phyloP scores from a whole-genome alignment of 2,329 filamentous ascomycete genomes.

The Hysterium pulicare region DNA sequence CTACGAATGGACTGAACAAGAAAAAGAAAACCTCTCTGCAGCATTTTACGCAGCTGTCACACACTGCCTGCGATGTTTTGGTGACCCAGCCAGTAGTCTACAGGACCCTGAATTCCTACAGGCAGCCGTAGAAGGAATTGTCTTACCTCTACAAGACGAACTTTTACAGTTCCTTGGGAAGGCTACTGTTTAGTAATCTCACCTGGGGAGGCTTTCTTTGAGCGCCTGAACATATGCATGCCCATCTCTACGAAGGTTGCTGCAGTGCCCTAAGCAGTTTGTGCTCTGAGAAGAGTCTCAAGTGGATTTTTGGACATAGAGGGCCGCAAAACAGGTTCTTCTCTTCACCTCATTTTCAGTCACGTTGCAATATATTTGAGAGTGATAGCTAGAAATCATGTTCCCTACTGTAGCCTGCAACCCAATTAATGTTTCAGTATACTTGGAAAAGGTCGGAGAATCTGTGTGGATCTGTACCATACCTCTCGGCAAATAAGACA shows the following conservation, averaged over 20 bases:
- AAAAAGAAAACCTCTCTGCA: conserved; percentile 34
- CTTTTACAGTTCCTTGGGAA: conserved; percentile 35
- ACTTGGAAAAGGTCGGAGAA: neutral
- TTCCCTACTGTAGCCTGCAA: too few species aligned
- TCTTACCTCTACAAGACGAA: conserved; percentile 36
- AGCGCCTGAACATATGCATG: neutral
- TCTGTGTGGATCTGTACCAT: too few species aligned
- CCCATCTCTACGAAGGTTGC: neutral
- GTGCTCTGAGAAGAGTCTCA: too few species aligned
- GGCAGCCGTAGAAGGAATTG: conserved; percentile 35
- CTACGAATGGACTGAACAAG: conserved; percentile 31
- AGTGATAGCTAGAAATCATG: too few species aligned
- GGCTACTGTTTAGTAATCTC: conserved; percentile 10
- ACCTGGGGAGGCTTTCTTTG: neutral
- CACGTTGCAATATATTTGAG: too few species aligned
- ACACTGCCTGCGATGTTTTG: conserved; percentile 33
- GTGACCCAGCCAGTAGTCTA: conserved; percentile 30
- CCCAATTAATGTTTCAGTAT: too few species aligned
- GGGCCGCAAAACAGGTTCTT: too few species aligned
- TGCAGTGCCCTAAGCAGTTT: too few species aligned
- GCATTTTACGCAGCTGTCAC: conserved; percentile 32
- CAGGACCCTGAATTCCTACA: conserved; percentile 34
- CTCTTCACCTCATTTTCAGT: too few species aligned
- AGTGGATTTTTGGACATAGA: too few species aligned
- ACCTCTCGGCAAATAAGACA: too few species aligned